Evolutionary conservation across 2,329 filamentous ascomycete genomes (phyloP).

Genomic region (Sclerotinia borealis): DNA sequence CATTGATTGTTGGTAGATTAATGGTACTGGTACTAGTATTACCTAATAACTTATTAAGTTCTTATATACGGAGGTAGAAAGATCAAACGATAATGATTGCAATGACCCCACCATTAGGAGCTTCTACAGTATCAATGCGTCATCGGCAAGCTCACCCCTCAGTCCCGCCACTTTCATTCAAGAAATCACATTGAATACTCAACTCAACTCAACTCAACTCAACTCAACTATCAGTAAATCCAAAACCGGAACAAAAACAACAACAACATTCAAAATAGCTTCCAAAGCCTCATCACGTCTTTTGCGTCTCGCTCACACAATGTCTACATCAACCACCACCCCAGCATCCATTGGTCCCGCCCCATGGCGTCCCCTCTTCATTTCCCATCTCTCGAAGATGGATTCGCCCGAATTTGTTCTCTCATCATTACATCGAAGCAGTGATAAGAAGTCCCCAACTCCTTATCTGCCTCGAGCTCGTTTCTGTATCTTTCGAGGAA

Average conservation of each 20-base stretch:
- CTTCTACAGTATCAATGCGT: constrained; percentile 2
- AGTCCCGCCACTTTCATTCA: background rate
- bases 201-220: background rate
- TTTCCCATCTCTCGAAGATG: constrained; percentile 32
- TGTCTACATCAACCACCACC: constrained; percentile 27
- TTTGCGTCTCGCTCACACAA: constrained; percentile 27
- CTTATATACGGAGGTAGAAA: background rate
- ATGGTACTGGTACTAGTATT: background rate
- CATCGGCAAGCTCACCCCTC: constrained; percentile 2
- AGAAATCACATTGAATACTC: background rate
- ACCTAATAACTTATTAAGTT: too few species aligned
- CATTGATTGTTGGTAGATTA: background rate
- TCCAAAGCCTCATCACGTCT: constrained; percentile 26
- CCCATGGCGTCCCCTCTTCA: constrained; percentile 33
- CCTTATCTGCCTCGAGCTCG: constrained; percentile 51
- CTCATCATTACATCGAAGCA: constrained; percentile 39
- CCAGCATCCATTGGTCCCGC: constrained; percentile 24
- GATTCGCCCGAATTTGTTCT: constrained; percentile 37
- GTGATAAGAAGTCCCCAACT: constrained; percentile 33
- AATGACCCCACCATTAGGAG: background rate
- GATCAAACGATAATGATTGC: background rate
- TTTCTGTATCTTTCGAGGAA: constrained; percentile 78
- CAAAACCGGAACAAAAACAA: background rate
- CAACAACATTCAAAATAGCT: constrained; percentile 27
- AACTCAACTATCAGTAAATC: background rate